phyloP scores from a whole-genome alignment of 495 filamentous ascomycete genomes.

The Aspergillus taichungensis region DNA sequence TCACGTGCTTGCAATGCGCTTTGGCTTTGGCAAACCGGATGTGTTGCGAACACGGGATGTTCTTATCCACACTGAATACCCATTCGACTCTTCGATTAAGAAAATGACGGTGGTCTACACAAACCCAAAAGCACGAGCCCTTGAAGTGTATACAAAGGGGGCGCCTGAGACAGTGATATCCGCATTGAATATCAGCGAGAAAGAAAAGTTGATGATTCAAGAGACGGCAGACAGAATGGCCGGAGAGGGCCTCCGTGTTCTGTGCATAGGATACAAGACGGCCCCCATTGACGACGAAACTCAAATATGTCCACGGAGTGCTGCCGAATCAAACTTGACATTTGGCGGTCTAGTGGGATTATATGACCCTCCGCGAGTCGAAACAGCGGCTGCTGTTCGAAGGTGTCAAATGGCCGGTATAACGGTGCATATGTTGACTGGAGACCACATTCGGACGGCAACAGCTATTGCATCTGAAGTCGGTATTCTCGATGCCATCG shows the following conservation, averaged over 20 bases:
- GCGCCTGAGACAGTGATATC: conserved; percentile 56
- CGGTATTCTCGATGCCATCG: conserved; percentile 49
- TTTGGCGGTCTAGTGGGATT: conserved; percentile 54
- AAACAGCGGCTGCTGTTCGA: conserved; percentile 44
- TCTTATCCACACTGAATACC: conserved; percentile 63
- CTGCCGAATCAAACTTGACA: conserved; percentile 45
- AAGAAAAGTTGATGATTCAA: conserved; percentile 45
- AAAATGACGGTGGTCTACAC: conserved; percentile 72
- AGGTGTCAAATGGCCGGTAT: conserved; percentile 56
- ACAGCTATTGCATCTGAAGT: conserved; percentile 55
- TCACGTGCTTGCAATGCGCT: conserved; percentile 68
- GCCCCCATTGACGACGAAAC: conserved; percentile 13
- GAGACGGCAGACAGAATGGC: conserved; percentile 56
- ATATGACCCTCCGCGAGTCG: conserved; percentile 61
- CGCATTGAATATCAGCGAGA: conserved; percentile 42
- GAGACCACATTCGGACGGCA: conserved; percentile 56
- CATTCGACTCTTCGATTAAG: conserved; percentile 76
- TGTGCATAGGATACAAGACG: conserved; percentile 58
- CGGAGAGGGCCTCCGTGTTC: conserved; percentile 68
- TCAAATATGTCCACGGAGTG: conserved; percentile 23
- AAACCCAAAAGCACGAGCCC: conserved; percentile 19
- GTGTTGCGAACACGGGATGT: conserved; percentile 45
- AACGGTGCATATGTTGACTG: conserved; percentile 61
- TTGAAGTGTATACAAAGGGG: conserved; percentile 57
- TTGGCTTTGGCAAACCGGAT: conserved; percentile 51